A percentile compares a stretch with the other conserved stretches of the same genome.
phyloP scores from a whole-genome alignment of 257 asterid species.

The Solanum megistacrolobum region DNA sequence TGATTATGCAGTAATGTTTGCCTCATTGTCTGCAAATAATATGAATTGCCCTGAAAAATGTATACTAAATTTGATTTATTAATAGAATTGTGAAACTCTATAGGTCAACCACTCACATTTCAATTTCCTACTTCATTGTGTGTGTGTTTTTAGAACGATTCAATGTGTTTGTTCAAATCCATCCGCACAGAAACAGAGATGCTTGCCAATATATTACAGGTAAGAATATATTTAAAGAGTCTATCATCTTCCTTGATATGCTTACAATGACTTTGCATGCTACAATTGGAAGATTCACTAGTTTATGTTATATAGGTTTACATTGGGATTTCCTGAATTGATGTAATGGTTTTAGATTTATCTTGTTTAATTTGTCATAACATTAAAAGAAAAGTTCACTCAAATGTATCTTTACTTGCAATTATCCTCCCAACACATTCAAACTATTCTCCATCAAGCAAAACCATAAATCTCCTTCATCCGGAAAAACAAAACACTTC shows the following conservation, averaged over 20 bases:
- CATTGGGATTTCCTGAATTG: neutral
- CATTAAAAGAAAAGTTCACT: neutral
- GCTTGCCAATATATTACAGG: neutral
- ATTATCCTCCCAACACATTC: neutral
- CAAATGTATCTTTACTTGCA: neutral
- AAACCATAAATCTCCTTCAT: neutral
- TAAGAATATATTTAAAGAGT: neutral
- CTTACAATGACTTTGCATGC: neutral
- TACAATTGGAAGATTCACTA: neutral
- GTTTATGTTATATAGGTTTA: neutral
- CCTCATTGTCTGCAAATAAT: neutral
- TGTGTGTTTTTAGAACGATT: neutral
- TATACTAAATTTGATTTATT: neutral
- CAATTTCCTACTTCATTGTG: neutral
- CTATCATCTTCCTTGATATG: neutral
- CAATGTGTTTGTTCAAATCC: neutral
- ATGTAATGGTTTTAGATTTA: neutral
- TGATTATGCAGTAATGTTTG: neutral
- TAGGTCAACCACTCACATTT: neutral
- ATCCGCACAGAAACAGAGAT: neutral
- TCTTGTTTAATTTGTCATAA: neutral
- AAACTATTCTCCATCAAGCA: neutral
- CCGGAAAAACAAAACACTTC: neutral
- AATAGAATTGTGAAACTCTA: neutral
- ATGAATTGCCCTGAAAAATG: neutral